Evolutionary conservation across 352 stramenopile genomes (phyloP).

Genomic region (Phytophthora melonis): DNA sequence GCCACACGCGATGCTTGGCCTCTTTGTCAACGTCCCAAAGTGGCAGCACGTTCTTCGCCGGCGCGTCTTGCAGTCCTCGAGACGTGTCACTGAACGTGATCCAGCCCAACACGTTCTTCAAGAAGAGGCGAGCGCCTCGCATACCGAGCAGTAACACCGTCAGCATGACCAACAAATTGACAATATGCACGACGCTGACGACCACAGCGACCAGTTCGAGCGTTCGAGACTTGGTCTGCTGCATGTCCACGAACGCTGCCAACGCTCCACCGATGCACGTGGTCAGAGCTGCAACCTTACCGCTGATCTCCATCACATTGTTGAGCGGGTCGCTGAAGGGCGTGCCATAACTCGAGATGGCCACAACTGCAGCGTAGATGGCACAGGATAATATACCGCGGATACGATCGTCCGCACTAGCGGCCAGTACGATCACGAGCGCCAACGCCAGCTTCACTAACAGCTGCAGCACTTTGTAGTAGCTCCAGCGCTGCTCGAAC

Average conservation of each 20-base stretch:
- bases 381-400: neutral
- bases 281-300: neutral
- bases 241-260: neutral
- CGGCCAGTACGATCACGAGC: neutral
- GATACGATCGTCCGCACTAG: neutral
- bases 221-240: neutral
- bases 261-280: neutral
- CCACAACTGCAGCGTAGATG: neutral
- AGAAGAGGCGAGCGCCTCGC: neutral
- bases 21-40: neutral
- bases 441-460: neutral
- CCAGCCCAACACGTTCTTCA: neutral
- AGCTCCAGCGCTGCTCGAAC: constrained; percentile 2
- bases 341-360: neutral
- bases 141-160: neutral
- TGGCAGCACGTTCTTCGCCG: neutral
- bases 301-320: neutral
- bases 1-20: neutral
- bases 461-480: neutral
- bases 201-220: neutral
- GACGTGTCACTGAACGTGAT: neutral
- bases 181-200: neutral
- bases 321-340: neutral
- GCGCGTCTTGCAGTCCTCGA: neutral
- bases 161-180: neutral